Percentiles rank a stretch among this genome's conserved stretches.
phyloP scores from a whole-genome alignment of 257 asterid genomes.

The Nicotiana tomentosiformis region DNA sequence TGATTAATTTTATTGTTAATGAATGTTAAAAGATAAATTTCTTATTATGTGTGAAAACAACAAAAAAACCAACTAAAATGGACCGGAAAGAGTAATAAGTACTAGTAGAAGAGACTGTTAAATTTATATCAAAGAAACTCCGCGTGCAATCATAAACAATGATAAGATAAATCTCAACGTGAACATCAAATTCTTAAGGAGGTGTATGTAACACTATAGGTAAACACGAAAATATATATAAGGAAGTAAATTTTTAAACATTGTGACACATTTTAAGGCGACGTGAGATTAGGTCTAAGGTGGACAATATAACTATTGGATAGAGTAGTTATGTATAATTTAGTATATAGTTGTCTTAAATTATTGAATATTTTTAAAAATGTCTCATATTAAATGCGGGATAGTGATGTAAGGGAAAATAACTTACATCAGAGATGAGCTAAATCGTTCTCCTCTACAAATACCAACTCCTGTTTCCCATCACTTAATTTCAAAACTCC shows the following conservation, averaged over 20 bases:
- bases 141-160: background rate
- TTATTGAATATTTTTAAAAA: too few species aligned
- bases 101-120: background rate
- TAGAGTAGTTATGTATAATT: background rate
- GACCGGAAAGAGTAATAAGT: too few species aligned
- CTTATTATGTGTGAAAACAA: too few species aligned
- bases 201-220: background rate
- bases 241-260: background rate
- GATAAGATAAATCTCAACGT: background rate
- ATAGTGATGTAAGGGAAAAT: background rate
- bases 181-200: background rate
- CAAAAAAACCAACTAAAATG: too few species aligned
- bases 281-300: background rate
- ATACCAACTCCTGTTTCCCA: background rate
- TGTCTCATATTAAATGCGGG: background rate
- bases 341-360: background rate
- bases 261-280: background rate
- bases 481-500: background rate
- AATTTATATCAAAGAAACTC: background rate
- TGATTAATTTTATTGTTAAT: too few species aligned
- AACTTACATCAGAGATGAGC: background rate
- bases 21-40: too few species aligned
- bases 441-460: background rate
- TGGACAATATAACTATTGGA: background rate
- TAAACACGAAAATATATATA: background rate